These are phyloP conservation scores for Paraconiothyrium sp. DNA, from an alignment of 2,329 filamentous ascomycete species.

Conservation along the genomic window DNA sequence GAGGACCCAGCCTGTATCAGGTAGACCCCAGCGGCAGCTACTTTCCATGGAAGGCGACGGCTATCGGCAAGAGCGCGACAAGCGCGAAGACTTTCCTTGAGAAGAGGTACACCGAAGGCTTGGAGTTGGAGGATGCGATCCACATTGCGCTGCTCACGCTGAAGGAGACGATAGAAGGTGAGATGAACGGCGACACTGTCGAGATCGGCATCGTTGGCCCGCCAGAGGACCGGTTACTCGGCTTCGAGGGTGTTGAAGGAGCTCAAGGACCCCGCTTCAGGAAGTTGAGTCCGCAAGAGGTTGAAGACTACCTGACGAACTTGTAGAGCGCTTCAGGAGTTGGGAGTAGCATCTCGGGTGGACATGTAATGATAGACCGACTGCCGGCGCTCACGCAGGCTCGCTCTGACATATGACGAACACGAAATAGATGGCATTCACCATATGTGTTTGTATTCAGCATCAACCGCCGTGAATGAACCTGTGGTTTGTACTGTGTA, in stretches of 20 bases:
- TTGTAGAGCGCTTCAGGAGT: constrained; percentile 66
- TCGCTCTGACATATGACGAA: constrained; percentile 20
- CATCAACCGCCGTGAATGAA: not conserved
- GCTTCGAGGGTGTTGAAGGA: constrained; percentile 87
- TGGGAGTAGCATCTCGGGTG: constrained; percentile 18
- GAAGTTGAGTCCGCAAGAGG: constrained; percentile 96
- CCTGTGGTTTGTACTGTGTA: not conserved
- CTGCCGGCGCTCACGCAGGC: constrained; percentile 24
- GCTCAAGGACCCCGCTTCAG: constrained; percentile 87
- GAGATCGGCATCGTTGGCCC: constrained; percentile 98
- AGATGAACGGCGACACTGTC: constrained; percentile 98
- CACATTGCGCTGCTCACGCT: constrained; percentile 96
- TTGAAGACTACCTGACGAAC: constrained; percentile 99
- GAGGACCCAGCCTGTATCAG: constrained; percentile 96
- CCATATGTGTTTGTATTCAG: not conserved
- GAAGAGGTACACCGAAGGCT: constrained; percentile 96
- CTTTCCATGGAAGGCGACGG: constrained; percentile 99
- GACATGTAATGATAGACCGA: constrained; percentile 27
- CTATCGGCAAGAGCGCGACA: constrained; percentile 97
- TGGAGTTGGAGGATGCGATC: constrained; percentile 97
- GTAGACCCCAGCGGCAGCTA: constrained; percentile 99
- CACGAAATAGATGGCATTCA: constrained; percentile 26
- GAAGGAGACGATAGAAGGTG: constrained; percentile 99
- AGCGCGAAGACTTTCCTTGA: constrained; percentile 99
- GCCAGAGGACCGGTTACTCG: constrained; percentile 90